Evolutionary conservation across 176 grass and related monocot genomes (phyloP), one percentile per base, ranked within the genome.

Genomic region (Cocos nucifera): DNA sequence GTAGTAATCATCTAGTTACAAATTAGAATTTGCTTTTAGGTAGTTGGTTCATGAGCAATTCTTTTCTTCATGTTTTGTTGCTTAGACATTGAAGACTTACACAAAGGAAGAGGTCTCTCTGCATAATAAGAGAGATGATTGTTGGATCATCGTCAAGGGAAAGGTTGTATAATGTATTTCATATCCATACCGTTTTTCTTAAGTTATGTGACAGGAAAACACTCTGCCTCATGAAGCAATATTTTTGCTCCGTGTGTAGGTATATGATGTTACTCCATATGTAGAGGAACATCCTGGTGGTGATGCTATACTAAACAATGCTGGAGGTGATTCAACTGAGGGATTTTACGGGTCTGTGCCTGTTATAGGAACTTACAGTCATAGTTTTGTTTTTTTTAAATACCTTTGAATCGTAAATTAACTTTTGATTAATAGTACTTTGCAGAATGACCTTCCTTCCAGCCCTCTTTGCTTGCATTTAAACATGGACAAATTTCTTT

Each of bases 251-350:
- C 68, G n/a, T 14, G 39, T 71, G 56, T 65, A 95, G 90, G 79
- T 89, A 18, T 95, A 89, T 77, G 86, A 89, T 72, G 86, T 95
- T 20, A 89, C 86, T 59, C 56, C 86, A 44, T 95, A 95, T 70
- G 90, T 95, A 22, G 82, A 89, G 63, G 90, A 95, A 78, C 90
- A 95, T 81, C 90, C 90, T 22, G 90, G 90, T 0, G 86, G 79
- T 60, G 90, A 95, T 56, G 86, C 79, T 35, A 95, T 95, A 64
- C 62, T 89, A 66, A 89, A 89, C 70, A 95, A 95, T 77, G 90
- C 90, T 62, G 90, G 86, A 55, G 66, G 61, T 65, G 80, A 95
- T 83, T 95, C 90, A 3, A 89, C 86, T 0, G 74, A 89, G 60
- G 90, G 90, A 0, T 89, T 89, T 81, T 89, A 77, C 27, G 86